These are phyloP conservation scores for Fusarium irregulare DNA, from an alignment of 2,329 filamentous ascomycete genomes.

Conservation along the genomic window DNA sequence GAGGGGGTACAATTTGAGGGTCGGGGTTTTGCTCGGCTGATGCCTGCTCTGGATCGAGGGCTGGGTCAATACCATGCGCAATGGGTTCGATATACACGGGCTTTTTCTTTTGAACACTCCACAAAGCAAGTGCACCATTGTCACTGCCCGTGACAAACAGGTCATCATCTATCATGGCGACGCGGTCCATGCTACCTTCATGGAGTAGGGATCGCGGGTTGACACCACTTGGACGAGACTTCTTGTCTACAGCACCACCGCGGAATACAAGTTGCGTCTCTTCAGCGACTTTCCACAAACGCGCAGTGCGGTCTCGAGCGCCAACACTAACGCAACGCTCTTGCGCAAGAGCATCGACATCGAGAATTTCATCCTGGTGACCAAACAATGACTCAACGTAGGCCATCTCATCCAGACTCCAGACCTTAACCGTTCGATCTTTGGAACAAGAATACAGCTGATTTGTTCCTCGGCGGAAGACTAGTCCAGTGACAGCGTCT, in stretches of 20 bases:
- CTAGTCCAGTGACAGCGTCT: constrained; percentile 84
- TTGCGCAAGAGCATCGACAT: constrained; percentile 83
- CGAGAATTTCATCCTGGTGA: constrained; percentile 90
- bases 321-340: constrained; percentile 94
- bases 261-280: constrained; percentile 96
- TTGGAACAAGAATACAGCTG: constrained; percentile 92
- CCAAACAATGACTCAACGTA: constrained; percentile 97
- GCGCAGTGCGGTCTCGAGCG: constrained; percentile 87
- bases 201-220: constrained; percentile 67
- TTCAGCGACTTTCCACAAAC: constrained; percentile 95
- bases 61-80: constrained; percentile 86
- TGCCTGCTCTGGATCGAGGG: constrained; percentile 73
- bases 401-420: constrained; percentile 90
- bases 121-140: constrained; percentile 86
- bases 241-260: constrained; percentile 76
- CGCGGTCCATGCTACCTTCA: constrained; percentile 90
- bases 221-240: constrained; percentile 52
- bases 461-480: constrained; percentile 88
- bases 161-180: constrained; percentile 88
- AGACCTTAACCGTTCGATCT: constrained; percentile 95
- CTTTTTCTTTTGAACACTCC: constrained; percentile 95
- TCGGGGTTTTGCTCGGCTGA: constrained; percentile 78
- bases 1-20: constrained; percentile 67
- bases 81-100: constrained; percentile 81
- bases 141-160: constrained; percentile 94